Percentiles rank a stretch among this genome's conserved stretches.
phyloP scores from a whole-genome alignment of 2,329 filamentous ascomycete genomes.

The Leptographium wingfieldii region DNA sequence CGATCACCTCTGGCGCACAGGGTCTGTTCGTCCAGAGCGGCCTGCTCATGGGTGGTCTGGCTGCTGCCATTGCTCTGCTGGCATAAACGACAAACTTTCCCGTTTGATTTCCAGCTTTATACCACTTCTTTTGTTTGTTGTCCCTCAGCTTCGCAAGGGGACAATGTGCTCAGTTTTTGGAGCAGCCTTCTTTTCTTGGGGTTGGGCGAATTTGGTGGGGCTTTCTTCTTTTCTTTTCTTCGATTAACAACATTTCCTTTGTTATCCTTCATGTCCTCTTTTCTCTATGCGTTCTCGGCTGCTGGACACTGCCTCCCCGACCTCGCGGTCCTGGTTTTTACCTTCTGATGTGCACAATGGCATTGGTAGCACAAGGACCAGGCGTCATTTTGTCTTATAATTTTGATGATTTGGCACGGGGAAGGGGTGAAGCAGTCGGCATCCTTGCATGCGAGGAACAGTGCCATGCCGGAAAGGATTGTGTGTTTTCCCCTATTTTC shows the following conservation, averaged over 20 bases:
- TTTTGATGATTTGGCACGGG: not conserved
- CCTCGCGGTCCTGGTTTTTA: not conserved
- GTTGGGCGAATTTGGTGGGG: not conserved
- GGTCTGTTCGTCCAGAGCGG: constrained; percentile 26
- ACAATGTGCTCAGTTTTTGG: not conserved
- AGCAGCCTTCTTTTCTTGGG: not conserved
- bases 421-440: not conserved
- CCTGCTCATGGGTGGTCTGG: constrained; percentile 25
- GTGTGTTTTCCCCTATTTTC: not conserved
- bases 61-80: constrained; percentile 27
- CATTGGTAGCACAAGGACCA: not conserved
- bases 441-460: not conserved
- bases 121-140: not conserved
- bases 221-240: not conserved
- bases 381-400: not conserved
- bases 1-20: constrained; percentile 18
- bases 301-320: constrained; percentile 5
- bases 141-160: too few relatives aligned
- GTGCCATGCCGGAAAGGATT: not conserved
- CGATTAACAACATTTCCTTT: not conserved
- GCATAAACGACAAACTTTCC: constrained; percentile 15
- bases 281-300: constrained; percentile 7
- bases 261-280: not conserved
- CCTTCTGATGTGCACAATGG: not conserved
- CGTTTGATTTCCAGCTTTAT: not conserved